Evolutionary conservation across 2,329 filamentous ascomycete species (phyloP).

Genomic region (Periconia sp.): DNA sequence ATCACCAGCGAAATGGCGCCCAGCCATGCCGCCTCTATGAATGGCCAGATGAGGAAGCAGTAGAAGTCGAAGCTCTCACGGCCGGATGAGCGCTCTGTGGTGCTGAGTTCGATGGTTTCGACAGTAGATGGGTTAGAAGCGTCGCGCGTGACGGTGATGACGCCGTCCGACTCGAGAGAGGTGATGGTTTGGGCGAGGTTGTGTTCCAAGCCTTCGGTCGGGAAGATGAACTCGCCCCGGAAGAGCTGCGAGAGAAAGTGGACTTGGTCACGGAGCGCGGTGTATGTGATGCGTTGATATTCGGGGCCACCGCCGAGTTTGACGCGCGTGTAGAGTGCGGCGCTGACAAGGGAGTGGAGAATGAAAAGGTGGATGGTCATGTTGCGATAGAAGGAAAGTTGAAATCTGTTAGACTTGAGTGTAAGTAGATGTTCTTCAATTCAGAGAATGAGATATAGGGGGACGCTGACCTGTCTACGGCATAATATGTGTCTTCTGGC

Average conservation of each 20-base stretch:
- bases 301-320: slow-evolving; percentile 87
- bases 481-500: slow-evolving; percentile 89
- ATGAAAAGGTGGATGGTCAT: slow-evolving; percentile 99
- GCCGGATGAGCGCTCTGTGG: slow-evolving; percentile 73
- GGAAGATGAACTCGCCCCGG: slow-evolving; percentile 95
- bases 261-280: slow-evolving; percentile 75
- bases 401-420: slow-evolving; percentile 62
- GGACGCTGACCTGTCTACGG: slow-evolving; percentile 69
- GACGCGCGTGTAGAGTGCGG: slow-evolving; percentile 84
- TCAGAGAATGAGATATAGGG: background rate
- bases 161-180: slow-evolving; percentile 74
- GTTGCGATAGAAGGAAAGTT: slow-evolving; percentile 96
- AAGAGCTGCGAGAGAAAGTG: slow-evolving; percentile 88
- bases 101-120: slow-evolving; percentile 71
- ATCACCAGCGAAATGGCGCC: slow-evolving; percentile 87
- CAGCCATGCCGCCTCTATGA: slow-evolving; percentile 93
- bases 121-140: slow-evolving; percentile 52
- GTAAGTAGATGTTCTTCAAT: slow-evolving; percentile 4
- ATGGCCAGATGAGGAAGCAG: slow-evolving; percentile 98
- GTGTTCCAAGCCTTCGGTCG: slow-evolving; percentile 75
- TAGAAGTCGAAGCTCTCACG: slow-evolving; percentile 98
- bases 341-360: slow-evolving; percentile 85
- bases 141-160: slow-evolving; percentile 68
- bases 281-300: slow-evolving; percentile 76
- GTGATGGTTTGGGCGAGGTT: slow-evolving; percentile 81